Conservation (phyloP, 495 filamentous ascomycete species). For the Oidiodendron maius region DNA sequence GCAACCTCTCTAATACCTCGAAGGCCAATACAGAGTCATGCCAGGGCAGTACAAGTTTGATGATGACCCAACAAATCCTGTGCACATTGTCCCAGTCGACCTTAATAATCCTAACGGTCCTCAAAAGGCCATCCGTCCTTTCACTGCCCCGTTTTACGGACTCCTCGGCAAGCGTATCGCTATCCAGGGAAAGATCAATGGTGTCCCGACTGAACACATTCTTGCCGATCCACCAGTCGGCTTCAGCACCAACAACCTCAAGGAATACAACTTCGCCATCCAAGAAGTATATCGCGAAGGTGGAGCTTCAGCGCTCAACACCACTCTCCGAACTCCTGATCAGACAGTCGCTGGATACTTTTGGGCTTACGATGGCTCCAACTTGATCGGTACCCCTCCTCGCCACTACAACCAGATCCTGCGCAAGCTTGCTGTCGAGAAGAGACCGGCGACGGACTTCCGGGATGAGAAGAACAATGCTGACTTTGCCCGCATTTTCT, state of each 20-base stretch:
- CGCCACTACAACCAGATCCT: slow-evolving; percentile 26
- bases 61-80: slow-evolving; percentile 31
- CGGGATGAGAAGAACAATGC: slow-evolving; percentile 27
- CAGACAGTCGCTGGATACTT: slow-evolving; percentile 25
- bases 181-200: slow-evolving; percentile 21
- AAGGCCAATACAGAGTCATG: slow-evolving; percentile 18
- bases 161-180: slow-evolving; percentile 23
- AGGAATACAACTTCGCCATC: slow-evolving; percentile 24
- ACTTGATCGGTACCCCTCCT: slow-evolving; percentile 28
- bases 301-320: slow-evolving; percentile 17
- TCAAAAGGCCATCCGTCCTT: slow-evolving; percentile 19
- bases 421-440: slow-evolving; percentile 23
- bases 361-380: slow-evolving; percentile 34
- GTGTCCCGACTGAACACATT: slow-evolving; percentile 20
- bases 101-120: slow-evolving; percentile 26
- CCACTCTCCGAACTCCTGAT: slow-evolving; percentile 21
- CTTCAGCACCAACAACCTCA: slow-evolving; percentile 16
- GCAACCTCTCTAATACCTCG: slow-evolving; percentile 1
- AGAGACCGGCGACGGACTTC: slow-evolving; percentile 2
- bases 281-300: slow-evolving; percentile 24
- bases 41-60: slow-evolving; percentile 24
- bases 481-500: slow-evolving; percentile 29
- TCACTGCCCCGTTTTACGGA: slow-evolving; percentile 26
- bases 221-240: slow-evolving; percentile 28
- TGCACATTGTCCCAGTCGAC: slow-evolving; percentile 25